phyloP scores from a whole-genome alignment of 2,329 filamentous ascomycete species.

The Apiospora saccharicola region DNA sequence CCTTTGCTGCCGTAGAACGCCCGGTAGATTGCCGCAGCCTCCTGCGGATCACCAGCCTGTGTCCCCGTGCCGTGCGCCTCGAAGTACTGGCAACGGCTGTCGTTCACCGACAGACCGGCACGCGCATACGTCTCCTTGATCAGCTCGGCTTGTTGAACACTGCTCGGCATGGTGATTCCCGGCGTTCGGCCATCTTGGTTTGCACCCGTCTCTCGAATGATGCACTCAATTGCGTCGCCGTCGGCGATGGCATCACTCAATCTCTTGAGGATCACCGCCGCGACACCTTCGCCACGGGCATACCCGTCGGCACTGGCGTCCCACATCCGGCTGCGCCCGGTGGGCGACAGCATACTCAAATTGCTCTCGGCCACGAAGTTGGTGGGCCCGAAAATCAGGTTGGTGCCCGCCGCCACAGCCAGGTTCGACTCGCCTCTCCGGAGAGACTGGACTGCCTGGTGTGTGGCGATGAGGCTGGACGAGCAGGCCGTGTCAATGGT shows the following conservation, averaged over 20 bases:
- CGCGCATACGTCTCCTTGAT: conserved; percentile 53
- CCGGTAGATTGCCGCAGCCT: conserved; percentile 34
- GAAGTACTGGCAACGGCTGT: conserved; percentile 35
- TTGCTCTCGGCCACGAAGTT: conserved; percentile 28
- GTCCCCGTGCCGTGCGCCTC: conserved; percentile 37
- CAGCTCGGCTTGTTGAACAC: conserved; percentile 50
- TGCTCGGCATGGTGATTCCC: conserved; percentile 62
- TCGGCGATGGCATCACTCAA: conserved; percentile 58
- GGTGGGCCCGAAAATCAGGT: no score
- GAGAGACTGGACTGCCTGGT: conserved; percentile 29
- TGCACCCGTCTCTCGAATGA: conserved; percentile 56
- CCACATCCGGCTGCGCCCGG: conserved; percentile 35
- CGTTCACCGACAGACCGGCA: conserved; percentile 46
- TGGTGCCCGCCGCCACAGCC: no score
- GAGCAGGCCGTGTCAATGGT: conserved; percentile 47
- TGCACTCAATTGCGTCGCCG: conserved; percentile 52
- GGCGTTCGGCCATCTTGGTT: conserved; percentile 59
- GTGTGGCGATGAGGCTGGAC: conserved; percentile 39
- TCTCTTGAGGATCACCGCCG: conserved; percentile 58
- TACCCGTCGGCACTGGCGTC: conserved; percentile 35
- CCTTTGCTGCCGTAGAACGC: no score
- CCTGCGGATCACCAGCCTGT: conserved; percentile 34
- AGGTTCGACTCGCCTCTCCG: conserved; percentile 22
- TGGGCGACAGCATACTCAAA: conserved; percentile 36
- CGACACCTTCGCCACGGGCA: conserved; percentile 53